Conservation (phyloP, 768 basidiomycete genomes). For the Phlebiopsis flavidoalba region DNA sequence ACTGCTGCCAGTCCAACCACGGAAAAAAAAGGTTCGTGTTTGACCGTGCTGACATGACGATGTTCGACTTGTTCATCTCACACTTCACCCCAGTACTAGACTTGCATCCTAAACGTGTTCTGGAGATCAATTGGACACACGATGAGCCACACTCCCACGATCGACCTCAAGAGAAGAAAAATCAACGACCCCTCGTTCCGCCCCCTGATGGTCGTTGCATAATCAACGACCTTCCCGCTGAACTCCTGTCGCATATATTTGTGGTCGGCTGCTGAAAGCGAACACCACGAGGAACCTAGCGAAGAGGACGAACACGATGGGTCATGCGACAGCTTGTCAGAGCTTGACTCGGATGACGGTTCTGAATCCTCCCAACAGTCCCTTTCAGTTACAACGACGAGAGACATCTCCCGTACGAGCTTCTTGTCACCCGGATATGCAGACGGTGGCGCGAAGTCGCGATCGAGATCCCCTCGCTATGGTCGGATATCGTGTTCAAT, state of each 20-base stretch:
- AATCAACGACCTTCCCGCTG: constrained; percentile 49
- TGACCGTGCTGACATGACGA: too few species aligned
- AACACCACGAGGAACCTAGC: neutral
- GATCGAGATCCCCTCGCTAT: constrained; percentile 48
- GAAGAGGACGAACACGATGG: constrained; percentile 2
- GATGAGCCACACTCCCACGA: neutral
- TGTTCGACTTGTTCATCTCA: too few species aligned
- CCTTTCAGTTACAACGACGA: constrained; percentile 14
- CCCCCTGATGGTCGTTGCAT: constrained; percentile 19
- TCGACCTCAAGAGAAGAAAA: neutral
- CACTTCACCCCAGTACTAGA: too few species aligned
- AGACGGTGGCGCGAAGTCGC: constrained; percentile 49
- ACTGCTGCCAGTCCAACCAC: too few species aligned
- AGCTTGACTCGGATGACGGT: constrained; percentile 12
- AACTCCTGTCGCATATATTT: constrained; percentile 47
- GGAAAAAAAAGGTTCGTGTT: too few species aligned
- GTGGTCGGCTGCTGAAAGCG: constrained; percentile 15
- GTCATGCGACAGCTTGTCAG: neutral
- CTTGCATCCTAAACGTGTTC: too few species aligned
- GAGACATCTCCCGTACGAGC: constrained; percentile 33
- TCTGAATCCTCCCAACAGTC: constrained; percentile 9
- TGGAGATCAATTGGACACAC: too few species aligned
- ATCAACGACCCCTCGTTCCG: constrained; percentile 7
- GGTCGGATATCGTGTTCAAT: constrained; percentile 42
- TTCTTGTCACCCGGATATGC: constrained; percentile 58